These are phyloP conservation scores for Leptodermis oblonga DNA, from an alignment of 257 asterid species.

Conservation along the genomic window DNA sequence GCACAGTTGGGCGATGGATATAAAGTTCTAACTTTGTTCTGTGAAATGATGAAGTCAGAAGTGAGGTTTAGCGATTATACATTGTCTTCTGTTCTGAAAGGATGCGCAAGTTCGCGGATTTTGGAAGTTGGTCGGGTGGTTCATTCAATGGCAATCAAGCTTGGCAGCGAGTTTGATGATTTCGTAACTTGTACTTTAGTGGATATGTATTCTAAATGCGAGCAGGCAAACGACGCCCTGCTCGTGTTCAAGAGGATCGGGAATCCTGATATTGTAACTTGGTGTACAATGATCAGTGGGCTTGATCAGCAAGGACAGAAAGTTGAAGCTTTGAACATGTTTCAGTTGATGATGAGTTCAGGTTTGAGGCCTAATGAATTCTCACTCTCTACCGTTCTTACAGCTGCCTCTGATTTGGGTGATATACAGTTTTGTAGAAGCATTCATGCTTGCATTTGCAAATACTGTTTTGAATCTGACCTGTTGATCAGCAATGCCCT, in stretches of 20 bases:
- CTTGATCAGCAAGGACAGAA: slow-evolving; percentile 70
- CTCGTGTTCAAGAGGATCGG: slow-evolving; percentile 47
- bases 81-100: slow-evolving; percentile 67
- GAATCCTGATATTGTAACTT: slow-evolving; percentile 68
- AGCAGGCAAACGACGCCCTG: slow-evolving; percentile 53
- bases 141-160: slow-evolving; percentile 63
- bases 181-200: slow-evolving; percentile 64
- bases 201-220: slow-evolving; percentile 79
- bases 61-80: slow-evolving; percentile 56
- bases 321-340: slow-evolving; percentile 59
- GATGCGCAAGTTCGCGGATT: slow-evolving; percentile 49
- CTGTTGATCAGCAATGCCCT: slow-evolving; percentile 61
- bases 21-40: slow-evolving; percentile 51
- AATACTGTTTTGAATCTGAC: slow-evolving; percentile 54
- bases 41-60: slow-evolving; percentile 50
- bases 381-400: slow-evolving; percentile 59
- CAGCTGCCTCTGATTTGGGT: slow-evolving; percentile 60
- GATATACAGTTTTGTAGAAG: slow-evolving; percentile 51
- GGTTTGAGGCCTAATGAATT: slow-evolving; percentile 70
- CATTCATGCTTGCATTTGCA: slow-evolving; percentile 69
- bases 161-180: slow-evolving; percentile 57
- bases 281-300: slow-evolving; percentile 71
- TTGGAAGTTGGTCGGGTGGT: slow-evolving; percentile 51
- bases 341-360: slow-evolving; percentile 51
- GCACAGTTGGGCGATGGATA: slow-evolving; percentile 64